phyloP scores from a whole-genome alignment of 1,139 yeast genomes.

The Candida tropicalis region DNA sequence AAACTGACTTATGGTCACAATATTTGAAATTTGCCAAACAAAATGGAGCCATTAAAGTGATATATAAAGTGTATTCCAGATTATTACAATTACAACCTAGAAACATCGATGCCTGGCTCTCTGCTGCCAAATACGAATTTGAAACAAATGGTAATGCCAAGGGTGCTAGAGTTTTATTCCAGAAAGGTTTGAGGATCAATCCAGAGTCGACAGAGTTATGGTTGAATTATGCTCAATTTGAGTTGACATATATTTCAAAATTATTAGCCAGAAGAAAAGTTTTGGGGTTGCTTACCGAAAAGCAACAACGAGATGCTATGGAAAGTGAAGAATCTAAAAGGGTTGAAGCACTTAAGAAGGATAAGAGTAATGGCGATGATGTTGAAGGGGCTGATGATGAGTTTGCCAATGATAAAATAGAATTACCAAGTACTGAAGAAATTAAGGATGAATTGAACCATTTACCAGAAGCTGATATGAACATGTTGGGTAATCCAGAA shows the following conservation, averaged over 20 bases:
- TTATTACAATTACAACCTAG: conserved; percentile 89
- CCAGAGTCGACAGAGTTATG: conserved; percentile 74
- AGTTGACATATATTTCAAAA: conserved; percentile 81
- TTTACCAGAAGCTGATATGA: conserved; percentile 86
- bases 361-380: conserved; percentile 26
- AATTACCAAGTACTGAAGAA: conserved; percentile 55
- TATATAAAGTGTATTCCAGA: conserved; percentile 79
- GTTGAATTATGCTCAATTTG: conserved; percentile 86
- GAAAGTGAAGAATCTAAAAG: conserved; percentile 40
- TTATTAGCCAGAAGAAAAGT: conserved; percentile 81
- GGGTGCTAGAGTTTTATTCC: conserved; percentile 86
- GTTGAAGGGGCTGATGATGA: conserved; percentile 39
- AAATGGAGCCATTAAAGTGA: conserved; percentile 73
- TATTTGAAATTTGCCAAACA: conserved; percentile 75
- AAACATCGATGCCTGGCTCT: conserved; percentile 87
- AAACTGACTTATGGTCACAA: conserved; percentile 74
- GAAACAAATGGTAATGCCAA: conserved; percentile 86
- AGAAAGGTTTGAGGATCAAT: conserved; percentile 82
- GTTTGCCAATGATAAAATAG: conserved; percentile 41
- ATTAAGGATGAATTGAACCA: conserved; percentile 65
- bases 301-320: conserved; percentile 61
- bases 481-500: conserved; percentile 81
- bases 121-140: conserved; percentile 93
- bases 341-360: conserved; percentile 26
- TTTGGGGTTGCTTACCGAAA: conserved; percentile 73